phyloP scores from a whole-genome alignment of 2,329 filamentous ascomycete species.

The Pseudogymnoascus sp. region DNA sequence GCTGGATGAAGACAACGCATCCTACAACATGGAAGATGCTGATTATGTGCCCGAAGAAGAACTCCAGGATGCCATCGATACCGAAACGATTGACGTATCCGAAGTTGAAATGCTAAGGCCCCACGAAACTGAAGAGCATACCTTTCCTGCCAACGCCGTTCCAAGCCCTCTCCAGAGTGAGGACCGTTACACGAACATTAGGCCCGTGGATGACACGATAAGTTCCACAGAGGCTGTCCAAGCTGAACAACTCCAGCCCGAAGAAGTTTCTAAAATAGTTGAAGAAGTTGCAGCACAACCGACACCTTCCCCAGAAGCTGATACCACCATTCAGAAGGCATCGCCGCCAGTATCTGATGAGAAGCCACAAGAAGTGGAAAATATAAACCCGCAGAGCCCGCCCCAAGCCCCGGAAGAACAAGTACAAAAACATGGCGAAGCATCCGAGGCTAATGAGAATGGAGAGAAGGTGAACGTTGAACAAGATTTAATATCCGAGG shows the following conservation, averaged over 20 bases:
- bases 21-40: conserved; percentile 32
- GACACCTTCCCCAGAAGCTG: neutral
- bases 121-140: neutral
- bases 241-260: neutral
- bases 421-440: neutral
- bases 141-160: neutral
- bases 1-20: conserved; percentile 34
- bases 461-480: neutral
- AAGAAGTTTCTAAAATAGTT: conserved; percentile 2
- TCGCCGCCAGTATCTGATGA: neutral
- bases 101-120: neutral
- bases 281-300: conserved; percentile 2
- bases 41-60: conserved; percentile 23
- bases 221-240: neutral
- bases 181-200: neutral
- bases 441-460: neutral
- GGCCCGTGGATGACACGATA: neutral
- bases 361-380: neutral
- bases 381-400: neutral
- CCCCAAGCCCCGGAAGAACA: neutral
- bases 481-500: conserved; percentile 3
- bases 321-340: neutral
- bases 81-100: neutral
- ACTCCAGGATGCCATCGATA: conserved; percentile 17
- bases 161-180: conserved; percentile 1